These are phyloP conservation scores for Lepraria neglecta DNA, from an alignment of 495 filamentous ascomycete species.

Conservation along the genomic window DNA sequence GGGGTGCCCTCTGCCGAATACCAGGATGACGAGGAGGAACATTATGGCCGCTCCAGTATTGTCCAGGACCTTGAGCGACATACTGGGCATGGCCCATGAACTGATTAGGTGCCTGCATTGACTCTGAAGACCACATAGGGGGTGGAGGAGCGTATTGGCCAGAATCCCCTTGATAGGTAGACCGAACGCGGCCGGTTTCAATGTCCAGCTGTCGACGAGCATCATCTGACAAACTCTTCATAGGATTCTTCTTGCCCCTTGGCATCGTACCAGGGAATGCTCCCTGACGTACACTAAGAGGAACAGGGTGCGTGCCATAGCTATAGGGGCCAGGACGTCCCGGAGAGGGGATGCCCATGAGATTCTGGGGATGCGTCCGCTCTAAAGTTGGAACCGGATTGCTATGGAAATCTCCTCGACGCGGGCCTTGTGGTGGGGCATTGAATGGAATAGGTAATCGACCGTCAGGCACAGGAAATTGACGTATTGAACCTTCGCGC, in stretches of 20 bases:
- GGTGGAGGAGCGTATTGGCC: not conserved
- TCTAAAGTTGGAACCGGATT: constrained; percentile 5
- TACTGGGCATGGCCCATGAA: not conserved
- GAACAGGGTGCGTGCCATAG: not conserved
- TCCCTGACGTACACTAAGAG: not conserved
- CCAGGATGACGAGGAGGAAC: not conserved
- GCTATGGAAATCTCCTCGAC: constrained; percentile 15
- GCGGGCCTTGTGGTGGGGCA: constrained; percentile 8
- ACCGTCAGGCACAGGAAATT: constrained; percentile 4
- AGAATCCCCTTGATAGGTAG: not conserved
- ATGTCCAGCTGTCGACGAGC: not conserved
- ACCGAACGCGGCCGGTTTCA: not conserved
- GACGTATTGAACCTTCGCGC: not conserved
- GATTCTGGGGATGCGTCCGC: not conserved
- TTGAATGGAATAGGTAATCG: not conserved
- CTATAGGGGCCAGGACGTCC: constrained; percentile 7
- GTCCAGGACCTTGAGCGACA: not conserved
- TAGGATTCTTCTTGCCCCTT: constrained; percentile 13
- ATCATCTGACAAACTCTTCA: constrained; percentile 15
- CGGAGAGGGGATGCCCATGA: constrained; percentile 6
- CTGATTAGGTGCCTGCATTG: not conserved
- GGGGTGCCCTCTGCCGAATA: no score
- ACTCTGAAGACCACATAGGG: not conserved
- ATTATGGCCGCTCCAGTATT: not conserved
- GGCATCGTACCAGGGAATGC: constrained; percentile 6